Evolutionary conservation across 23 red algal genomes (phyloP).

Genomic region (Pyropia yezoensis): DNA sequence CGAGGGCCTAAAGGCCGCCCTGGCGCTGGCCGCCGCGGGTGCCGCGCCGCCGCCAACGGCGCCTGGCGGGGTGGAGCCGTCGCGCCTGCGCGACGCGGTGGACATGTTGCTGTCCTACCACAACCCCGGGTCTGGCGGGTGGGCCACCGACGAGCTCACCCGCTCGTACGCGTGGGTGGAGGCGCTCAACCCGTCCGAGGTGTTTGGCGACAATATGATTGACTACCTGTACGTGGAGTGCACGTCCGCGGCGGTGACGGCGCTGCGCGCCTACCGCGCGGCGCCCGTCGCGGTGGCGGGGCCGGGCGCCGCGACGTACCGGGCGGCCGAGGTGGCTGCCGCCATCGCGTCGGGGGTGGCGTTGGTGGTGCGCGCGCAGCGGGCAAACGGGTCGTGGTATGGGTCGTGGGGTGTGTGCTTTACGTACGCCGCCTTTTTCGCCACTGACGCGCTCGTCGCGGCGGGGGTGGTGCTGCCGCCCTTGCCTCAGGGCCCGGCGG

Average conservation of each 20-base stretch:
- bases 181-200: constrained; percentile 93
- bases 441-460: constrained; percentile 71
- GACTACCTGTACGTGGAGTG: constrained; percentile 98
- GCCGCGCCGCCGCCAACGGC: not conserved
- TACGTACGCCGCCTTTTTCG: constrained; percentile 95
- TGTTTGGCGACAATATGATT: constrained; percentile 99
- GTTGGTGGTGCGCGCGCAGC: constrained; percentile 61
- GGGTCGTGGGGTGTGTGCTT: constrained; percentile 98
- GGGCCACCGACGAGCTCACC: constrained; percentile 94
- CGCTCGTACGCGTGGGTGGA: constrained; percentile 84
- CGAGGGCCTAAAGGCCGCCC: constrained; percentile 80
- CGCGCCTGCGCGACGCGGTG: constrained; percentile 51
- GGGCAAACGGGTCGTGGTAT: constrained; percentile 96
- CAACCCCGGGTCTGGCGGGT: constrained; percentile 76
- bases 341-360: constrained; percentile 47
- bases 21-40: constrained; percentile 44
- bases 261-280: constrained; percentile 55
- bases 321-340: constrained; percentile 32
- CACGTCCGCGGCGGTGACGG: constrained; percentile 68
- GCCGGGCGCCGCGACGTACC: constrained; percentile 10
- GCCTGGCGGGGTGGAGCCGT: not conserved
- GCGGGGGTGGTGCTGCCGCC: constrained; percentile 45
- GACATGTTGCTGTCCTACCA: constrained; percentile 89
- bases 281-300: not conserved
- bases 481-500: too few species aligned